These are phyloP conservation scores for Suhomyces guaymorum DNA, from an alignment of 1,139 yeast genomes.

Conservation along the genomic window DNA sequence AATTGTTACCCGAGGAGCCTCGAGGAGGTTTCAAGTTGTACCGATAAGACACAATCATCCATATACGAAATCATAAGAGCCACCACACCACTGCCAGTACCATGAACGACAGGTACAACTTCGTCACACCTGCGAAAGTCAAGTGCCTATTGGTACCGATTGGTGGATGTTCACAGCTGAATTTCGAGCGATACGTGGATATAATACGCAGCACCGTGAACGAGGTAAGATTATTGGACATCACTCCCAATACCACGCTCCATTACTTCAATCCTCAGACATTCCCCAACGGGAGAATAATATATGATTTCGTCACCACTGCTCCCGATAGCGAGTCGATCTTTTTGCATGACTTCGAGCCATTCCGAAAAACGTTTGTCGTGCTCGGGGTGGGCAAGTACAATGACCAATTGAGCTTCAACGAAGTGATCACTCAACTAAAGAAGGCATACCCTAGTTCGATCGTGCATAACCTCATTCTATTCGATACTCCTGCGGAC, in stretches of 20 bases:
- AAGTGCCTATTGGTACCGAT: slow-evolving; percentile 72
- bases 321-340: slow-evolving; percentile 57
- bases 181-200: slow-evolving; percentile 50
- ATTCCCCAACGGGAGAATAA: slow-evolving; percentile 73
- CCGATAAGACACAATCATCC: no score
- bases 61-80: no score
- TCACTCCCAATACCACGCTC: slow-evolving; percentile 62
- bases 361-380: slow-evolving; percentile 73
- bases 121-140: slow-evolving; percentile 61
- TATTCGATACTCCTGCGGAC: slow-evolving; percentile 54
- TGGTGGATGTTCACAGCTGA: slow-evolving; percentile 49
- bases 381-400: slow-evolving; percentile 64
- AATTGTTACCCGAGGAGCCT: no score
- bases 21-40: no score
- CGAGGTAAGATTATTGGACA: slow-evolving; percentile 73
- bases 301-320: slow-evolving; percentile 55
- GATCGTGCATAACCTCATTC: slow-evolving; percentile 61
- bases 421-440: slow-evolving; percentile 30
- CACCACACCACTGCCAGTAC: no score
- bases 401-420: slow-evolving; percentile 28
- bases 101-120: slow-evolving; percentile 21
- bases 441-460: slow-evolving; percentile 52
- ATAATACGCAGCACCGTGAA: slow-evolving; percentile 46
- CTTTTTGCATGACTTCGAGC: slow-evolving; percentile 85
- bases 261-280: slow-evolving; percentile 77